Conservation (phyloP, 345 rosid species). For the Triadica sebifera region DNA sequence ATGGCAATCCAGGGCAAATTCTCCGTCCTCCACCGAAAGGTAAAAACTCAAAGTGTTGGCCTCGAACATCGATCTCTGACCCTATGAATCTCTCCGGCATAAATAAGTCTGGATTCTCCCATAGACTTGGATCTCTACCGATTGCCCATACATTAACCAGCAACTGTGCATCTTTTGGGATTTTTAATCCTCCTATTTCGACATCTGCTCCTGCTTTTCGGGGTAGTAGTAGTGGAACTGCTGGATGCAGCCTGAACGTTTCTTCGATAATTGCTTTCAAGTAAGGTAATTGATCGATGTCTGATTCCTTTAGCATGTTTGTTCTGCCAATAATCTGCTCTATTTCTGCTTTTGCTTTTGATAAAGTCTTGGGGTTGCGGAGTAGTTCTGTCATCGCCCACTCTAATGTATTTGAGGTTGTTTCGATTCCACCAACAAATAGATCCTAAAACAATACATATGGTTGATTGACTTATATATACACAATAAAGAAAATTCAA, state of each 20-base stretch:
- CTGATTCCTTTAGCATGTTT: constrained; percentile 32
- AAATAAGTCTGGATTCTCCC: too few relatives aligned
- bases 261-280: constrained; percentile 46
- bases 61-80: background rate
- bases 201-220: constrained; percentile 34
- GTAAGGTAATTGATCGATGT: constrained; percentile 36
- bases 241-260: constrained; percentile 51
- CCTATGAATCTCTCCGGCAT: constrained; percentile 10
- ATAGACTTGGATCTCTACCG: too few relatives aligned
- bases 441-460: too few relatives aligned
- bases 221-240: constrained; percentile 36
- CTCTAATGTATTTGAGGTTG: too few relatives aligned
- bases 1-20: background rate
- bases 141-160: too few relatives aligned
- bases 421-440: too few relatives aligned
- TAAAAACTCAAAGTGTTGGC: constrained; percentile 6
- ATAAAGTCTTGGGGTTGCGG: too few relatives aligned
- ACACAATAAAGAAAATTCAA: too few relatives aligned
- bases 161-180: constrained; percentile 43
- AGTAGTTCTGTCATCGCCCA: too few relatives aligned
- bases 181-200: constrained; percentile 27
- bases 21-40: constrained; percentile 4
- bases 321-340: too few relatives aligned
- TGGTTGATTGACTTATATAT: too few relatives aligned
- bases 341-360: too few relatives aligned